phyloP scores from a whole-genome alignment of 2,329 filamentous ascomycete genomes.

The Aspergillus cejpii region DNA sequence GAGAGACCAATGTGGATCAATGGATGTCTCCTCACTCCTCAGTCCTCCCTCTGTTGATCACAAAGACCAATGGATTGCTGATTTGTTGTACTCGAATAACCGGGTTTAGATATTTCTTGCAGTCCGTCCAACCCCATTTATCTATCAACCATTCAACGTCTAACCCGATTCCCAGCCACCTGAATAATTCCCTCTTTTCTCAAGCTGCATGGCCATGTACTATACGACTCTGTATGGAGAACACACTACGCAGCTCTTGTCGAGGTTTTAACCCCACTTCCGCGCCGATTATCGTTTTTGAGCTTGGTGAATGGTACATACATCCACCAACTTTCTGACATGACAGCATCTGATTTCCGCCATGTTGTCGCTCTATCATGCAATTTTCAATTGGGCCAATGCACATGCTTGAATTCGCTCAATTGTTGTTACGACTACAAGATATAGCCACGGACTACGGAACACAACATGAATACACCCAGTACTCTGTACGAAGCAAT shows the following conservation, averaged over 20 bases:
- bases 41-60: background rate
- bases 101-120: background rate
- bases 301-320: conserved; percentile 7
- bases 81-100: background rate
- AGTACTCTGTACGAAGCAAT: conserved; percentile 7
- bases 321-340: background rate
- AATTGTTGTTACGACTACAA: background rate
- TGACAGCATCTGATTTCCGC: conserved; percentile 9
- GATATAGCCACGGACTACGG: conserved; percentile 10
- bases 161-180: conserved; percentile 20
- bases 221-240: too few species aligned
- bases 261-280: conserved; percentile 18
- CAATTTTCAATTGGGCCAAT: conserved; percentile 22
- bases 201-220: too few species aligned
- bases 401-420: conserved; percentile 10
- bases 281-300: conserved; percentile 16
- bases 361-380: conserved; percentile 18
- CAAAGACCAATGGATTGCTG: background rate
- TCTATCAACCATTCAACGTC: conserved; percentile 6
- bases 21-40: background rate
- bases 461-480: conserved; percentile 4
- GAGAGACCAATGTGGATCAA: background rate
- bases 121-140: background rate
- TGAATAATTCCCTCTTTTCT: conserved; percentile 18
- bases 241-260: conserved; percentile 12